These are phyloP conservation scores for Pyronema domesticum DNA, from an alignment of 495 filamentous ascomycete genomes.

Conservation along the genomic window DNA sequence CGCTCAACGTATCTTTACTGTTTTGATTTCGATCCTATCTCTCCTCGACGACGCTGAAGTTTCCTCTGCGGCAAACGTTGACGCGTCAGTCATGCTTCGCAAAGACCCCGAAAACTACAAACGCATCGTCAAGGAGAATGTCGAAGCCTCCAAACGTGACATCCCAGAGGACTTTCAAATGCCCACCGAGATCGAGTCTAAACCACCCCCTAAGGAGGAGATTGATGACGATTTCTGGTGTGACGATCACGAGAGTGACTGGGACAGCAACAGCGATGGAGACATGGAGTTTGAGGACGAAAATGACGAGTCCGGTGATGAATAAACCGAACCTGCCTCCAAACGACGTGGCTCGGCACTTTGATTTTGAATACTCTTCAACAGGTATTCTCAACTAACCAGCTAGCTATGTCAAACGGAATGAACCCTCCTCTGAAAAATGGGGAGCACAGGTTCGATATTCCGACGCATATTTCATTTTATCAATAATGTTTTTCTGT, in stretches of 20 bases:
- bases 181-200: slow-evolving; percentile 50
- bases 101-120: slow-evolving; percentile 52
- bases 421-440: too few relatives aligned
- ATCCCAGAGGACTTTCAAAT: slow-evolving; percentile 71
- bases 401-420: too few relatives aligned
- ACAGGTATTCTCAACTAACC: too few relatives aligned
- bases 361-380: too few relatives aligned
- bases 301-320: slow-evolving; percentile 22
- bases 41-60: slow-evolving; percentile 89
- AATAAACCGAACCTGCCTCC: not conserved
- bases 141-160: slow-evolving; percentile 54
- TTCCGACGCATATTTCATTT: too few relatives aligned
- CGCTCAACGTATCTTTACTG: slow-evolving; percentile 80
- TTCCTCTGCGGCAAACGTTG: slow-evolving; percentile 84
- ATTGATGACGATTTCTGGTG: slow-evolving; percentile 67
- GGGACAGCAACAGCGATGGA: slow-evolving; percentile 51
- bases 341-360: too few relatives aligned
- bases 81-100: slow-evolving; percentile 72
- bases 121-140: slow-evolving; percentile 45
- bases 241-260: slow-evolving; percentile 61
- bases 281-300: slow-evolving; percentile 30
- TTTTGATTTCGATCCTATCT: slow-evolving; percentile 81
- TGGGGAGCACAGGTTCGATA: too few relatives aligned
- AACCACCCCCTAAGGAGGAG: slow-evolving; percentile 42
- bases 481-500: too few relatives aligned